phyloP scores from a whole-genome alignment of 352 stramenopile genomes.

The Lagenidium giganteum region DNA sequence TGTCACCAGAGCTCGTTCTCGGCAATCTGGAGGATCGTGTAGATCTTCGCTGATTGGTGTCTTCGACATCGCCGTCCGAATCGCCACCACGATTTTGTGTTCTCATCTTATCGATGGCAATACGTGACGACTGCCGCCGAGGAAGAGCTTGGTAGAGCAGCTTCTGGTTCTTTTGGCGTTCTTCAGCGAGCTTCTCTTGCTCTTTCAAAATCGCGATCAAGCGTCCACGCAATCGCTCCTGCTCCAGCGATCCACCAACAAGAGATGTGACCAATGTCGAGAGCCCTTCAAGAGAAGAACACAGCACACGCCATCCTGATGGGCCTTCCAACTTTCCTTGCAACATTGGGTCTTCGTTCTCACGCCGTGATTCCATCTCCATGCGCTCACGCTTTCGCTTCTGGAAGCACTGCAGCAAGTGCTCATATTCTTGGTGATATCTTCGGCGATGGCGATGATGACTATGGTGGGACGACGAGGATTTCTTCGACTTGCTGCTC shows the following conservation, averaged over 20 bases:
- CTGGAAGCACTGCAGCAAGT: slow-evolving; percentile 48
- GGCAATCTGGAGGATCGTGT: slow-evolving; percentile 11
- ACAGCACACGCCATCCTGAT: slow-evolving; percentile 62
- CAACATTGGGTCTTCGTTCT: slow-evolving; percentile 26
- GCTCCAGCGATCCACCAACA: slow-evolving; percentile 60
- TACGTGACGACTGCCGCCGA: slow-evolving; percentile 76
- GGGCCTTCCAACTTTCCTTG: slow-evolving; percentile 38
- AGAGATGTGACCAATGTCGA: slow-evolving; percentile 46
- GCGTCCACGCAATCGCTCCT: slow-evolving; percentile 62
- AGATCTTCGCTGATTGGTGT: not conserved
- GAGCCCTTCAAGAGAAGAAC: slow-evolving; percentile 61
- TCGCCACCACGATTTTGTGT: slow-evolving; percentile 45
- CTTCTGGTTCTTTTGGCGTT: slow-evolving; percentile 64
- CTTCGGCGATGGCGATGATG: slow-evolving; percentile 38
- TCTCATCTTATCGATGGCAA: slow-evolving; percentile 76
- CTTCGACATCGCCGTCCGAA: slow-evolving; percentile 44
- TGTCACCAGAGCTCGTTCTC: slow-evolving; percentile 8
- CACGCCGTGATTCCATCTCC: slow-evolving; percentile 48
- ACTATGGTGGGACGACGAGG: slow-evolving; percentile 49
- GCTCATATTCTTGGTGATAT: slow-evolving; percentile 69
- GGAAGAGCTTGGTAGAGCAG: slow-evolving; percentile 72
- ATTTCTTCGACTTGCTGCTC: slow-evolving; percentile 38
- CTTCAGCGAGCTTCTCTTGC: slow-evolving; percentile 62
- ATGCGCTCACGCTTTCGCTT: slow-evolving; percentile 53
- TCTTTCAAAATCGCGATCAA: slow-evolving; percentile 78